phyloP scores from a whole-genome alignment of 1,139 yeast genomes.

The Debaryomyces nepalensis region DNA sequence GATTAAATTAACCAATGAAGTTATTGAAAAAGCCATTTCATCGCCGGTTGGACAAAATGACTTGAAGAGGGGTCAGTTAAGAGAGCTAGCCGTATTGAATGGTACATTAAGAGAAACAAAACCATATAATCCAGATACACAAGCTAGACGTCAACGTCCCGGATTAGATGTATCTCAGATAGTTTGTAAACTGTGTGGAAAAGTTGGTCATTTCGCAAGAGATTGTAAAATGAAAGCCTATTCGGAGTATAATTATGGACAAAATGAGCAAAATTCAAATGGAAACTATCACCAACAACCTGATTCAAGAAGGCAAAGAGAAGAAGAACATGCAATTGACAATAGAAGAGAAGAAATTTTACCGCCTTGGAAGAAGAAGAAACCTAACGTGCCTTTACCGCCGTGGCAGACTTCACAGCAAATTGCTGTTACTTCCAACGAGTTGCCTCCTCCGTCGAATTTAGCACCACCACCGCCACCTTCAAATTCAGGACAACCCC shows the following conservation, averaged over 20 bases:
- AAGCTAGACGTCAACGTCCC: conserved; percentile 43
- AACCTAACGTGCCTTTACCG: conserved; percentile 23
- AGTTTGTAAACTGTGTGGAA: conserved; percentile 79
- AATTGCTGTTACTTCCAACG: conserved; percentile 5
- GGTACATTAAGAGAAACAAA: conserved; percentile 88
- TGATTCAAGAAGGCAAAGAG: conserved; percentile 22
- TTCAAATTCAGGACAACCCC: conserved; percentile 22
- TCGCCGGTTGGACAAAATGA: conserved; percentile 95
- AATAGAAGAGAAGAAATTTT: conserved; percentile 11
- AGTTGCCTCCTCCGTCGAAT: conserved; percentile 24
- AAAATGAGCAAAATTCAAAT: conserved; percentile 11
- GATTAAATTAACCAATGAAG: conserved; percentile 70
- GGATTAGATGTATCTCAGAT: conserved; percentile 58
- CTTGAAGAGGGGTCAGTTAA: conserved; percentile 83
- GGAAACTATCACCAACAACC: conserved; percentile 2
- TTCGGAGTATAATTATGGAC: not conserved
- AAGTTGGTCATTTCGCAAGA: conserved; percentile 82
- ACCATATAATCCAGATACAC: conserved; percentile 67
- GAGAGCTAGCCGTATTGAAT: conserved; percentile 90
- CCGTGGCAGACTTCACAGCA: conserved; percentile 21
- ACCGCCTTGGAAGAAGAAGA: conserved; percentile 22
- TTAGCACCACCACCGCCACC: conserved; percentile 20
- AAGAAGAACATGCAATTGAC: conserved; percentile 9
- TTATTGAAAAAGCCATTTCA: conserved; percentile 80
- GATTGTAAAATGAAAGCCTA: conserved; percentile 62